Evolutionary conservation across 148 eudicot species (phyloP).

Genomic region (Fagopyrum homotropicum): DNA sequence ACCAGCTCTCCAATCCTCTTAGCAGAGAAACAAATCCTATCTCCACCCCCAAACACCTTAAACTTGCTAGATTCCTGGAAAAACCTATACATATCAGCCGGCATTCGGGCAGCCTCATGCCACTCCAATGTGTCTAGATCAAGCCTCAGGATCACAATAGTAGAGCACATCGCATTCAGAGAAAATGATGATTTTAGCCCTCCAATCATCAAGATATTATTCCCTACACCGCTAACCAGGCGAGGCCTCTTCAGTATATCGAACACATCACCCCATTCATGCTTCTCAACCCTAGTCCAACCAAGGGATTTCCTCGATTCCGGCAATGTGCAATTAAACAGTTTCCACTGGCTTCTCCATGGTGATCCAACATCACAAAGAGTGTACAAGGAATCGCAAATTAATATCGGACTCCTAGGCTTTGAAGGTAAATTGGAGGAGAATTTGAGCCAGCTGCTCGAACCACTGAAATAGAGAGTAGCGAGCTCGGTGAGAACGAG

Average conservation of each 20-base stretch:
- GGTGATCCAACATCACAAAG: conserved; percentile 83
- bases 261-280: conserved; percentile 86
- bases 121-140: conserved; percentile 78
- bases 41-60: conserved; percentile 92
- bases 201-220: conserved; percentile 63
- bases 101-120: conserved; percentile 94
- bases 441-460: conserved; percentile 57
- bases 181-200: conserved; percentile 70
- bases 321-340: conserved; percentile 40
- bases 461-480: conserved; percentile 32
- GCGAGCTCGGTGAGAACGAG: conserved; percentile 75
- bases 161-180: conserved; percentile 56
- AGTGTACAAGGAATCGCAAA: conserved; percentile 36
- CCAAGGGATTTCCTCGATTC: conserved; percentile 22
- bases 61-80: conserved; percentile 71
- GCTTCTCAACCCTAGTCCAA: conserved; percentile 61
- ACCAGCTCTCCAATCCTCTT: conserved; percentile 67
- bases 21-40: conserved; percentile 69
- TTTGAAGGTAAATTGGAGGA: conserved; percentile 78
- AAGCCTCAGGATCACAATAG: conserved; percentile 65
- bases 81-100: conserved; percentile 60
- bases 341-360: conserved; percentile 74
- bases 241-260: conserved; percentile 72
- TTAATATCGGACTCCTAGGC: conserved; percentile 68
- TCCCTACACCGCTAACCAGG: conserved; percentile 47